Base-by-base conservation (phyloP, 2,329 filamentous ascomycete species). In the Hyphodiscus sp. region DNA sequence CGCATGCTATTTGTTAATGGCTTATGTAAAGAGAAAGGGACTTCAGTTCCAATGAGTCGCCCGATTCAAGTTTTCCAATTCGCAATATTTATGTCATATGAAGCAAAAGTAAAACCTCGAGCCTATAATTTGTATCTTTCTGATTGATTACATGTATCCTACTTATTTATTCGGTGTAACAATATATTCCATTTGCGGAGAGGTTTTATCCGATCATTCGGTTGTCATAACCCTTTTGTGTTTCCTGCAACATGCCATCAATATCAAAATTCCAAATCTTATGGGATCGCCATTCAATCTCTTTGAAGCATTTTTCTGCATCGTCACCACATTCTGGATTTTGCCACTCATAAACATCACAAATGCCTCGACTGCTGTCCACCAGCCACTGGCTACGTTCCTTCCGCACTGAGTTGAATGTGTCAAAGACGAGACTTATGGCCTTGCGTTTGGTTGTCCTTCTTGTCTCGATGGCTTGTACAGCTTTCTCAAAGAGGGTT, bases 381-480 rank as follows among this genome's bases (percentile, higher is more conserved):
- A 71, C 69, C 13, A 71, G 57, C 66, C 67, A 70, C 60, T 73
- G 70, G 13, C 65, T 67, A 18, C 73, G 58, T 6, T 68, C 68
- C 38, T 69, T 64, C 45, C 73, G 63, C 1, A 71, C 64, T 1
- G 55, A 49, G 52, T 74, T 70, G 51, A 70, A 74, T 0, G 67
- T 68, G 2, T 58, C 41, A 42, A 74, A 73, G 0, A 67, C 70
- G 15, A 53, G 62, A 29, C 62, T 58, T 8, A 70, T 15, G 13
- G 33, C 41, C 41, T 51, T 10, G 5, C 11, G 20, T 54, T 51
- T 70, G 15, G 26, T n/a, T 15, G 13, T 13, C 18, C 8, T 45
- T 15, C 20, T 15, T 11, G 19, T 15, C 15, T 11, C 20, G 16
- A 47, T 16, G n/a, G 20, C 16, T 29, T 26, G 10, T 13, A 13